Conservation (phyloP, 306 rosid species). For the Mimosa bimucronata region DNA sequence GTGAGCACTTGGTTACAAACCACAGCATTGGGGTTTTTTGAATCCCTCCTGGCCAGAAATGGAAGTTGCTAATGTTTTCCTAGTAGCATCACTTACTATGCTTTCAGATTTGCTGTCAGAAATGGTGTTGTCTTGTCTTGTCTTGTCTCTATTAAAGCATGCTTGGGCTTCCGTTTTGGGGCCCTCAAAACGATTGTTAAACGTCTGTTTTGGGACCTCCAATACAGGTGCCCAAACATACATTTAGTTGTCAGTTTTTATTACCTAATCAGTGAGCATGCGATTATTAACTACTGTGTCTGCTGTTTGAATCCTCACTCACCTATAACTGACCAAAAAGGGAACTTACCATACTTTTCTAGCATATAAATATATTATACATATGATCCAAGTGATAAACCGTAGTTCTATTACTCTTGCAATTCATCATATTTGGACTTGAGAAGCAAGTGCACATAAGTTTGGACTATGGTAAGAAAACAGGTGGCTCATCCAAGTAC, state of each 20-base stretch:
- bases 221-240: neutral
- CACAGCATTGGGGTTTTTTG: neutral
- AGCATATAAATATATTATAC: neutral
- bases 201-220: no score
- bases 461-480: neutral
- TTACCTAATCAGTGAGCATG: neutral
- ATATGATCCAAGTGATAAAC: neutral
- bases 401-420: neutral
- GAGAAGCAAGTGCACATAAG: neutral
- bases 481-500: neutral
- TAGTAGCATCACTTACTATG: neutral
- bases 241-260: neutral
- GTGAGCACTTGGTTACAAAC: neutral
- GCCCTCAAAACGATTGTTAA: neutral
- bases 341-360: neutral
- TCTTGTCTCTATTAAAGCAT: neutral
- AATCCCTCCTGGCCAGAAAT: neutral
- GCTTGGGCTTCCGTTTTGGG: neutral
- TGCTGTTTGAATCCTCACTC: neutral
- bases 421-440: neutral
- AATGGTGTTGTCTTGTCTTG: neutral
- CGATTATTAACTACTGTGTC: neutral
- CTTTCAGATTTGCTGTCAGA: neutral
- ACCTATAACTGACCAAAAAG: neutral
- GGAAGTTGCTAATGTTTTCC: neutral